Base-by-base conservation (phyloP, 2,329 filamentous ascomycete genomes). In the Cryphonectria naterciae region DNA sequence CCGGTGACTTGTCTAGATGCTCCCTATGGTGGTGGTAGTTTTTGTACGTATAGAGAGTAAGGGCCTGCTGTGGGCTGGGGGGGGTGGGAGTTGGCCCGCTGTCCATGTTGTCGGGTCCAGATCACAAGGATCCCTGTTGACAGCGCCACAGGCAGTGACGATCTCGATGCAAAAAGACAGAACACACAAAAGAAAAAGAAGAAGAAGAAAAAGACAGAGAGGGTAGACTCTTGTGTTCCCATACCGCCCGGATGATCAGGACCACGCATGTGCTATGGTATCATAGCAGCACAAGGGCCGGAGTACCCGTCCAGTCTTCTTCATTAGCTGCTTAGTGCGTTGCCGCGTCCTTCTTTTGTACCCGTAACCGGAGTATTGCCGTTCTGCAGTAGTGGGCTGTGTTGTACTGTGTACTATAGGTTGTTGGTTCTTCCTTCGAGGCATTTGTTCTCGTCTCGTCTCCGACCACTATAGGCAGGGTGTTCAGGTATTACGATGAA, bases 281-380 rank as follows among this genome's bases (percentile, higher is more conserved):
- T 56, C n/a, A 28, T 17, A 35, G 28, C 15, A 32, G 32, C 25
- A 17, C 19, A 19, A 35, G 41, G 43, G 63, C 28, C 41, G 63
- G 63, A 35, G 63, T 65, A 65, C 63, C 63, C 63, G 43, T 28
- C 63, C 63, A 49, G 46, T 49, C 19, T 49, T 49, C 41, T 6
- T 52, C 43, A 28, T 43, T 25, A 35, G 25, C 13, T 35, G 28
- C 63, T 52, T 52, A 52, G 63, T 43, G 63, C 19, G 43, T 22
- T 43, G 43, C 63, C 17, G 35, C 52, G 63, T 49, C 25, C 25
- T 22, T 28, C 10, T 46, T 25, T 15, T 46, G 19, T 25, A n/a
- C 61, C 35, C 19, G 37, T 25, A 13, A 25, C 35, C 60, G 35
- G 32, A 62, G 32, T 41, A 62, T 32, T 58, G 54, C 54, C 54